A percentile compares a stretch with the other conserved stretches of the same genome.
phyloP scores from a whole-genome alignment of 768 basidiomycete genomes.

The Pisolithus marmoratus region DNA sequence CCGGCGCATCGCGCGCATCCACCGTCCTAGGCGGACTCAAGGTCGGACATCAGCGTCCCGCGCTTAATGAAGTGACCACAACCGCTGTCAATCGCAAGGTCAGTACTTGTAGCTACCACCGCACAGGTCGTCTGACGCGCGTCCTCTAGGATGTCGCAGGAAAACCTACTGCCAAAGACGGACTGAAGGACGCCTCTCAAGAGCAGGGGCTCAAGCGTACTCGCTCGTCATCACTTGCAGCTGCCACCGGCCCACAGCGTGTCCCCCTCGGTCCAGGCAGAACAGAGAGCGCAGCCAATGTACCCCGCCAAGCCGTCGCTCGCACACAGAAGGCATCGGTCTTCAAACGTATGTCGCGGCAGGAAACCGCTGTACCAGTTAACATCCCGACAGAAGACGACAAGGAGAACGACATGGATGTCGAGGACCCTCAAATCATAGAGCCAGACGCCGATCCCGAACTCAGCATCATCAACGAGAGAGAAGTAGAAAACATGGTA shows the following conservation, averaged over 20 bases:
- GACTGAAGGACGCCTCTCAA: conserved; percentile 42
- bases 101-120: conserved; percentile 17
- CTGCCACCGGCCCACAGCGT: conserved; percentile 59
- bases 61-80: conserved; percentile 76
- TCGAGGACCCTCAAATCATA: conserved; percentile 36
- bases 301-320: conserved; percentile 28
- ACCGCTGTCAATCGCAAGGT: conserved; percentile 77
- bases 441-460: conserved; percentile 37
- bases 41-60: conserved; percentile 57
- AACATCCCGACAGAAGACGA: conserved; percentile 37
- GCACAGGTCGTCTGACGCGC: conserved; percentile 2
- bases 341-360: conserved; percentile 38
- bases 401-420: conserved; percentile 59
- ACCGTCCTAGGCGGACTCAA: conserved; percentile 41
- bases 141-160: conserved; percentile 26
- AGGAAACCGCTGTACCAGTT: conserved; percentile 38
- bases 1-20: conserved; percentile 47
- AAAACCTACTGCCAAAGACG: conserved; percentile 52
- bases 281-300: conserved; percentile 38
- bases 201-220: conserved; percentile 54
- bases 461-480: conserved; percentile 39
- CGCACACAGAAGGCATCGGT: conserved; percentile 28
- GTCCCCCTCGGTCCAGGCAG: conserved; percentile 61
- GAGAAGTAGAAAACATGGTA: conserved; percentile 63
- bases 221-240: conserved; percentile 62